These are phyloP conservation scores for Wickerhamomyces hampshirensis DNA, from an alignment of 805 yeast genomes.

Conservation along the genomic window DNA sequence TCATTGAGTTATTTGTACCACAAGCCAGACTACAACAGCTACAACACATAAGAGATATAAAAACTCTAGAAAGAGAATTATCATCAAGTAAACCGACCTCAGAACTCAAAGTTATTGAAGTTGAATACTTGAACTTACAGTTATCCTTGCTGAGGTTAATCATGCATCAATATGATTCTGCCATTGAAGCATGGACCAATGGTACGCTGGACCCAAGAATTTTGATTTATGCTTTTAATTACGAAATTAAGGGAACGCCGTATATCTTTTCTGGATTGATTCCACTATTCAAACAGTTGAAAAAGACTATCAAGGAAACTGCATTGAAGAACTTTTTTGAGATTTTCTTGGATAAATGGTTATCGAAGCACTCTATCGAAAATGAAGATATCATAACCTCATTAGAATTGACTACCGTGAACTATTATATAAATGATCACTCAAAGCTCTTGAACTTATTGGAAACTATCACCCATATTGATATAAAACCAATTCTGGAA, in stretches of 20 bases:
- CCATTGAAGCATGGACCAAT: constrained; percentile 29
- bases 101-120: constrained; percentile 33
- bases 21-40: constrained; percentile 19
- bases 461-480: constrained; percentile 1
- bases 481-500: constrained; percentile 9
- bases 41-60: constrained; percentile 3
- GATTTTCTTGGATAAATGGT: constrained; percentile 21
- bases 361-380: constrained; percentile 10
- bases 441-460: constrained; percentile 7
- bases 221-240: constrained; percentile 15
- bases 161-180: constrained; percentile 10
- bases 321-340: constrained; percentile 16
- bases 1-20: constrained; percentile 16
- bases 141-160: constrained; percentile 28
- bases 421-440: constrained; percentile 9
- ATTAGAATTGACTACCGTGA: constrained; percentile 14
- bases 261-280: constrained; percentile 20
- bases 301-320: constrained; percentile 13
- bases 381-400: constrained; percentile 13
- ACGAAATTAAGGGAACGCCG: constrained; percentile 15
- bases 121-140: constrained; percentile 33
- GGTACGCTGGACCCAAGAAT: constrained; percentile 26
- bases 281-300: constrained; percentile 9
- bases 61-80: constrained; percentile 21
- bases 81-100: constrained; percentile 26